Base-by-base conservation (phyloP, 352 stramenopile species). In the Globisporangium sylvaticum region DNA sequence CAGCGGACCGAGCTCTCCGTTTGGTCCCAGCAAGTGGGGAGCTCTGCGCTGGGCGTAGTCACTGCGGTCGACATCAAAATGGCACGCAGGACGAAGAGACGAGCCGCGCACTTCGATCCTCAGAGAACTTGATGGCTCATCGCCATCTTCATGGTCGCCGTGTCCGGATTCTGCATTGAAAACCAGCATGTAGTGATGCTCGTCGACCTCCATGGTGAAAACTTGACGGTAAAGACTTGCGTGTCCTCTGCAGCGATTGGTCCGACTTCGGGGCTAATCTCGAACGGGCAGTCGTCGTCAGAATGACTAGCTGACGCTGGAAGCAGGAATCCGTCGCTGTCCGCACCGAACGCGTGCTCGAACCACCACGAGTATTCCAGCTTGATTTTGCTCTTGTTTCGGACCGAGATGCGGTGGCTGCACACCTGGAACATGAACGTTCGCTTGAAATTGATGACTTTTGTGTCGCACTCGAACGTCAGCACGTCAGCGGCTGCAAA, bases 41-140 rank as follows among this genome's bases (percentile, higher is more conserved):
- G 78, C 74, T 44, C 94, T 78, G 24, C 84, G 80, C 58, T 83
- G 73, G 0, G 96, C 67, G 48, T 98, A 98, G 52, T 98, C 89
- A 34, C 86, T 96, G 10, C 75, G 77, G 53, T 96, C 78, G 3
- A 98, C 78, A 27, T 98, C 95, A 57, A 98, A 96, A 71, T 98
- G 95, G 31, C 90, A 98, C 4, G 97, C 84, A 14, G 95, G 95
- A 34, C 95, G 79, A 14, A 93, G 76, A 3, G 92, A 95, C 27
- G 69, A 74, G 29, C 92, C 95, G 2, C 68, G 75, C 3, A 98
- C 76, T 29, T 80, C 64, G 18, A 98, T 64, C 18, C 66, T 67
- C 14, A 93, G 55, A 5, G 59, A 57, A 10, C 22, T 56, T 1
- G 53, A 22, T 1, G 27, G 18, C 9, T 48, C 34, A 6, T 24